These are phyloP conservation scores for Mycena latifolia DNA, from an alignment of 768 basidiomycete genomes.

Conservation along the genomic window DNA sequence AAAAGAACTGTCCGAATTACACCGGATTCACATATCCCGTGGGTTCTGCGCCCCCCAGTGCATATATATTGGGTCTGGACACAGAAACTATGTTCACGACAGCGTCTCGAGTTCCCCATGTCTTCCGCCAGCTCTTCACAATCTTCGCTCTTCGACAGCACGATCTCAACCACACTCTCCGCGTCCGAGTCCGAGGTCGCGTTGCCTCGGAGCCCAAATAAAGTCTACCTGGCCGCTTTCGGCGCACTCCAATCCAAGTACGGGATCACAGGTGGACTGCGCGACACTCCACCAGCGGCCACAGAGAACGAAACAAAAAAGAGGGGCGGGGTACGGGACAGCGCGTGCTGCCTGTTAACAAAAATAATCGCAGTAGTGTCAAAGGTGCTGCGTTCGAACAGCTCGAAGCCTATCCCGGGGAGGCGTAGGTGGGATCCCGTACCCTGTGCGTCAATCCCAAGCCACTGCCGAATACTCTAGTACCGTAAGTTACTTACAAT, in stretches of 20 bases:
- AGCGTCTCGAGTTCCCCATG: no score
- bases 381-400: neutral
- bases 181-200: neutral
- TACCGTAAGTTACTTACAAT: neutral
- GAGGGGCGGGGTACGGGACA: neutral
- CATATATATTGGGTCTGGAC: no score
- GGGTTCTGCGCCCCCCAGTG: no score
- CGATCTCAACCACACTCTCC: neutral
- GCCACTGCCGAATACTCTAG: neutral
- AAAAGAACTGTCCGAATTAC: no score
- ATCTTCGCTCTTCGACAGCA: no score
- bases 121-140: no score
- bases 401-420: no score
- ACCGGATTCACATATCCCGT: no score
- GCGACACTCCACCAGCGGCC: neutral
- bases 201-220: no score
- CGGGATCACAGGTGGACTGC: constrained; percentile 2
- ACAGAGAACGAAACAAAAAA: neutral
- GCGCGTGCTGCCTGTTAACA: neutral
- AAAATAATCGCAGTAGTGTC: neutral
- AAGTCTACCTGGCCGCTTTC: constrained; percentile 17
- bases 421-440: constrained; percentile 4
- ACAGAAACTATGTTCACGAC: no score
- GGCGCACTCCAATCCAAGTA: constrained; percentile 17
- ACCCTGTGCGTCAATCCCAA: neutral